Percentiles rank a stretch among this genome's conserved stretches.
Evolutionary conservation across 1,284 basidiomycete genomes (phyloP).

Genomic region (Ceratobasidium theobromae): DNA sequence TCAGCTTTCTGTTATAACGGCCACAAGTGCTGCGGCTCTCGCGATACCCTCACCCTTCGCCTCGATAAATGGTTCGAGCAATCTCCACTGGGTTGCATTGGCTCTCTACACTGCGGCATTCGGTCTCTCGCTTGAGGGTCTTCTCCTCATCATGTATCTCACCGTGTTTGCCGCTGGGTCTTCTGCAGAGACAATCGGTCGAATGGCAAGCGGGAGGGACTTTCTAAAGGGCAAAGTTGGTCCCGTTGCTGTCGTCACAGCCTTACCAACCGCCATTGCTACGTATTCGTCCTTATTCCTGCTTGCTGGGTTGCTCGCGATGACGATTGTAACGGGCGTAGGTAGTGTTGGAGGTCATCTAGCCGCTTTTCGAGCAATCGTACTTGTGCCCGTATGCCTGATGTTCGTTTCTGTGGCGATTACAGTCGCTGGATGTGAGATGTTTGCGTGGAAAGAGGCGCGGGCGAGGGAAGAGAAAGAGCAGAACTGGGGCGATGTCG

Average conservation of each 20-base stretch:
- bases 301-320: slow-evolving; percentile 15
- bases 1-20: slow-evolving; percentile 5
- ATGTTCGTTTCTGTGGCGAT: slow-evolving; percentile 1
- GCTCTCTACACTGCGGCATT: slow-evolving; percentile 20
- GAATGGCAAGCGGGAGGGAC: slow-evolving; percentile 19
- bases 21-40: slow-evolving; percentile 27
- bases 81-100: slow-evolving; percentile 16
- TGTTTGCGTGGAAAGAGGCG: slow-evolving; percentile 14
- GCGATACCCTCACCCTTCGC: slow-evolving; percentile 31
- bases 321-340: slow-evolving; percentile 20
- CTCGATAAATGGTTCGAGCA: slow-evolving; percentile 1
- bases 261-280: slow-evolving; percentile 22
- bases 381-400: slow-evolving; percentile 8
- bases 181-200: slow-evolving; percentile 17
- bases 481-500: neutral
- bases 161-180: slow-evolving; percentile 26
- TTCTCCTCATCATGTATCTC: slow-evolving; percentile 26
- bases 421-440: slow-evolving; percentile 17
- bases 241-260: slow-evolving; percentile 22
- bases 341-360: slow-evolving; percentile 2
- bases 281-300: slow-evolving; percentile 25
- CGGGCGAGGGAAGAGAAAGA: neutral
- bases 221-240: slow-evolving; percentile 11
- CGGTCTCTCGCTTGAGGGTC: slow-evolving; percentile 28
- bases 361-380: slow-evolving; percentile 1